These are phyloP conservation scores for Hyphopichia khmerensis DNA, from an alignment of 1,139 yeast genomes.

Conservation along the genomic window DNA sequence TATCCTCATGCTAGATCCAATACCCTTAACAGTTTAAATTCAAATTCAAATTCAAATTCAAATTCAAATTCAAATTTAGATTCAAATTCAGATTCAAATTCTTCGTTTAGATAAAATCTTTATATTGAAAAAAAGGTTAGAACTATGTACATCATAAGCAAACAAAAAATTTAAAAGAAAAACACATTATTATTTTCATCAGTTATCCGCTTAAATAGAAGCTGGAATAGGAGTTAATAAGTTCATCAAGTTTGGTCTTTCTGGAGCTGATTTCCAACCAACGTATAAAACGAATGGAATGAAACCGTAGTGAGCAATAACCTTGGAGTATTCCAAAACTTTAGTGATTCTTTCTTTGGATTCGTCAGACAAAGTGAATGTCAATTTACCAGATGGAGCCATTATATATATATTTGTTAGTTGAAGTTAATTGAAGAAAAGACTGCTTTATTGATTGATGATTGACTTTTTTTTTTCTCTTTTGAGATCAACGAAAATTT, in stretches of 20 bases:
- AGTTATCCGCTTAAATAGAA: slow-evolving; percentile 37
- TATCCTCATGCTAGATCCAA: too few species aligned
- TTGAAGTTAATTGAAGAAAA: too few species aligned
- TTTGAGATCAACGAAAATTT: too few species aligned
- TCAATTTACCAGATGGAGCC: slow-evolving; percentile 25
- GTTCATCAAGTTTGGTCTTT: slow-evolving; percentile 80
- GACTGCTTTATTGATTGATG: too few species aligned
- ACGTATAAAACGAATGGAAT: slow-evolving; percentile 90
- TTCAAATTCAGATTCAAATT: too few species aligned
- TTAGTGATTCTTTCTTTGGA: slow-evolving; percentile 86
- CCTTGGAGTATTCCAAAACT: slow-evolving; percentile 79
- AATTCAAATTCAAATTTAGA: too few species aligned
- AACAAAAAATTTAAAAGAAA: neutral
- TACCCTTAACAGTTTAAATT: too few species aligned
- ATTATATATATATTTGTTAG: slow-evolving; percentile 11
- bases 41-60: too few species aligned
- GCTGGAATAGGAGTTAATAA: slow-evolving; percentile 75
- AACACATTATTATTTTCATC: neutral
- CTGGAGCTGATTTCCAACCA: slow-evolving; percentile 86
- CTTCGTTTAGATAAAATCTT: too few species aligned
- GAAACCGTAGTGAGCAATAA: slow-evolving; percentile 93
- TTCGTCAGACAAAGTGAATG: slow-evolving; percentile 60
- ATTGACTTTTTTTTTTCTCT: too few species aligned
- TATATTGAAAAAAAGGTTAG: neutral
- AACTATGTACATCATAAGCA: slow-evolving; percentile 9